Evolutionary conservation across 1,139 yeast species (phyloP).

Genomic region (Yamadazyma sp.): DNA sequence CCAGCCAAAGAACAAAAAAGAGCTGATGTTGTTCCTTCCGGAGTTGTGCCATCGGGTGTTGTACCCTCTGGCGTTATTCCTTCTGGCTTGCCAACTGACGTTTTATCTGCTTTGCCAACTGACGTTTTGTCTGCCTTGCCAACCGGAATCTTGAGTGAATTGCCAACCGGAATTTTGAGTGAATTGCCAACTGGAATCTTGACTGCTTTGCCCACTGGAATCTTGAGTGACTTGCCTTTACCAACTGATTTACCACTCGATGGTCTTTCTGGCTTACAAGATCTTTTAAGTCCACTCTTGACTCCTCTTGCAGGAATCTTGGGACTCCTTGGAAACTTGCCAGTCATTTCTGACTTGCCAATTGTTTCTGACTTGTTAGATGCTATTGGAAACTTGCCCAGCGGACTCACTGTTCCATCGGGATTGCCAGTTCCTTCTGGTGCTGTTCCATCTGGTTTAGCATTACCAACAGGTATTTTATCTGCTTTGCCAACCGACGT

Average conservation of each 20-base stretch:
- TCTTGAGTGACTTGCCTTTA: slow-evolving; percentile 5
- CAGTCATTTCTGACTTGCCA: slow-evolving; percentile 13
- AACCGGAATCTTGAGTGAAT: not conserved
- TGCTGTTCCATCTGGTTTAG: slow-evolving; percentile 5
- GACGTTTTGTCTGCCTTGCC: slow-evolving; percentile 9
- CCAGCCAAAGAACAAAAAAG: slow-evolving; percentile 6
- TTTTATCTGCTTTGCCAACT: slow-evolving; percentile 5
- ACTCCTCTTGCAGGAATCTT: slow-evolving; percentile 9
- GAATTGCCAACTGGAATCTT: slow-evolving; percentile 8
- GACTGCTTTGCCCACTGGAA: slow-evolving; percentile 6
- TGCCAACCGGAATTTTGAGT: not conserved
- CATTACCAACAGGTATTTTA: not conserved
- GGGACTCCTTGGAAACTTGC: slow-evolving; percentile 9
- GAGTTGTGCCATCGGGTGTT: slow-evolving; percentile 7
- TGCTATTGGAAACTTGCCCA: slow-evolving; percentile 11
- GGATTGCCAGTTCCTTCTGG: slow-evolving; percentile 13
- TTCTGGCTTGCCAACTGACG: slow-evolving; percentile 9
- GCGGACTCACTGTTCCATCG: slow-evolving; percentile 9
- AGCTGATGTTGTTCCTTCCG: slow-evolving; percentile 7
- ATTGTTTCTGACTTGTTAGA: slow-evolving; percentile 11
- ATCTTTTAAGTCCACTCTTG: slow-evolving; percentile 7
- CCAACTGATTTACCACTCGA: slow-evolving; percentile 6
- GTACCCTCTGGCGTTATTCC: slow-evolving; percentile 8
- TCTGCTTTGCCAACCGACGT: slow-evolving; percentile 7
- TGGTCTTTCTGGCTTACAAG: slow-evolving; percentile 6